Percentiles rank a stretch among this genome's conserved stretches.
These are phyloP conservation scores for Eucommia ulmoides DNA, from an alignment of 257 asterid species.

Conservation along the genomic window DNA sequence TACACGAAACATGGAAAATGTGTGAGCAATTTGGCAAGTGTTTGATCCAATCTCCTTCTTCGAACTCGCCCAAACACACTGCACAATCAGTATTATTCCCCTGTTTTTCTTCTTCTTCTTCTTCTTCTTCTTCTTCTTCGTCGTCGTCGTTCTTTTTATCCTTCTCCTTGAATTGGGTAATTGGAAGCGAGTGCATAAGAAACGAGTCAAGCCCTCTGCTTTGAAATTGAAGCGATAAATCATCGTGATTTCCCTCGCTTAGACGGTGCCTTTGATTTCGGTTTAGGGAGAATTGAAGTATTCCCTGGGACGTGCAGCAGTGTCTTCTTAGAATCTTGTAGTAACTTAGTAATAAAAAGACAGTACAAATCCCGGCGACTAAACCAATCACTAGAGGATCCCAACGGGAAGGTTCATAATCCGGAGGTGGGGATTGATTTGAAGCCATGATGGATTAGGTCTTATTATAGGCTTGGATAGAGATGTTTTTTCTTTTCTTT, in stretches of 20 bases:
- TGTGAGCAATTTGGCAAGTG: slow-evolving; percentile 51
- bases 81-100: slow-evolving; percentile 29
- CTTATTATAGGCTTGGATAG: neutral
- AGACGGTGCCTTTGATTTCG: slow-evolving; percentile 24
- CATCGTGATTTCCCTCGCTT: slow-evolving; percentile 27
- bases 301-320: slow-evolving; percentile 13
- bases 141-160: slow-evolving; percentile 6
- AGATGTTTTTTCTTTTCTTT: neutral
- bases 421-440: slow-evolving; percentile 20
- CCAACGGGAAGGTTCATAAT: slow-evolving; percentile 25
- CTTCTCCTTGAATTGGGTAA: slow-evolving; percentile 35
- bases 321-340: slow-evolving; percentile 27
- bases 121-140: slow-evolving; percentile 22
- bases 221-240: slow-evolving; percentile 32
- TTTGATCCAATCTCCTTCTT: slow-evolving; percentile 56
- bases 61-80: slow-evolving; percentile 66
- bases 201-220: slow-evolving; percentile 48
- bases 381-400: slow-evolving; percentile 36
- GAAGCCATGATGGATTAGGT: slow-evolving; percentile 21
- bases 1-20: slow-evolving; percentile 59
- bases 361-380: slow-evolving; percentile 33
- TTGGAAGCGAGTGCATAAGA: slow-evolving; percentile 47
- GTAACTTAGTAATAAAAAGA: slow-evolving; percentile 32
- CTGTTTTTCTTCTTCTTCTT: slow-evolving; percentile 6
- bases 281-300: slow-evolving; percentile 15